A percentile compares a stretch with the other conserved stretches of the same genome.
These are phyloP conservation scores for Citrus glauca DNA, from an alignment of 345 rosid species.

Conservation along the genomic window DNA sequence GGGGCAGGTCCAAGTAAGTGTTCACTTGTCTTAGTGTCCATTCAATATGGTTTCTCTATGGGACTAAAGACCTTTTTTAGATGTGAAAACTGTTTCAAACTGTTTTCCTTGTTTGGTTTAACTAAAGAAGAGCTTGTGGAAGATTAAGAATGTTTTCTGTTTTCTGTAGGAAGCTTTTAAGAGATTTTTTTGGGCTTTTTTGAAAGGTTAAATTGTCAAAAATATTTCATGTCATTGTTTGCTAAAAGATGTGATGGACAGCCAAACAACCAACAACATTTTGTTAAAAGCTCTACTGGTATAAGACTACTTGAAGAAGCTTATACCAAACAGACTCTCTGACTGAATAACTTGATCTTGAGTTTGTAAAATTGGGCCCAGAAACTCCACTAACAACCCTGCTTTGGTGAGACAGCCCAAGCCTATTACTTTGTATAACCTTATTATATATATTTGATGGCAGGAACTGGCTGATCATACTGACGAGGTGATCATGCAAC, in stretches of 20 bases:
- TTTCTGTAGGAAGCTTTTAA: background rate
- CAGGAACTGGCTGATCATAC: constrained; percentile 89
- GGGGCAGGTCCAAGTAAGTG: background rate
- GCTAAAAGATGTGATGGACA: background rate
- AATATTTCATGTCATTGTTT: too few species aligned
- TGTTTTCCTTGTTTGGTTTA: too few species aligned
- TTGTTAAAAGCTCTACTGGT: background rate
- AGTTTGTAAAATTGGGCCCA: background rate
- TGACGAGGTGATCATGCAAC: constrained; percentile 70
- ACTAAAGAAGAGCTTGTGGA: background rate
- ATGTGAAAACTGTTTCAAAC: too few species aligned
- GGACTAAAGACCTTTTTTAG: too few species aligned
- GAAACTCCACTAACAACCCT: background rate
- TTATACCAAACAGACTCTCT: background rate
- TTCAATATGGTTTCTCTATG: too few species aligned
- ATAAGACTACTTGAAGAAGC: background rate
- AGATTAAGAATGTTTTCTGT: background rate
- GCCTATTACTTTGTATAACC: background rate
- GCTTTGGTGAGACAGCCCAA: background rate
- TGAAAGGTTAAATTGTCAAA: background rate
- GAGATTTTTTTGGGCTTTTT: background rate
- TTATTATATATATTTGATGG: constrained; percentile 15
- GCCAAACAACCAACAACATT: background rate
- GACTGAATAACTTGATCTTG: background rate
- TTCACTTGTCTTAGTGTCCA: too few species aligned